Evolutionary conservation across 2,329 filamentous ascomycete genomes (phyloP).

Genomic region (Lecanoromycetidae sp.): DNA sequence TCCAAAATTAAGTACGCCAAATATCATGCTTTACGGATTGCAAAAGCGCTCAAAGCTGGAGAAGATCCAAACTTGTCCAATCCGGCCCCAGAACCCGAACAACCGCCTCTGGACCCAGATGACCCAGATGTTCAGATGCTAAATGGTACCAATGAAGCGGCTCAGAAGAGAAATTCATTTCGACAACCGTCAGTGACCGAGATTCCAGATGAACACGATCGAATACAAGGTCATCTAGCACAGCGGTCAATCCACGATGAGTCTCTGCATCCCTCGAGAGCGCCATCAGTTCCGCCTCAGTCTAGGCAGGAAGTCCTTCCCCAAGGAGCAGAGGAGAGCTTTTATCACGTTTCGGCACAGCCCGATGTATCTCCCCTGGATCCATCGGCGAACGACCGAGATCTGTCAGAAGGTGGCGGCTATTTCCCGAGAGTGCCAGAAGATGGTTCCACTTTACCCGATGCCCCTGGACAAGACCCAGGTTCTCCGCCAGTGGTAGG

Average conservation of each 20-base stretch:
- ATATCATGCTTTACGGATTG: conserved; percentile 83
- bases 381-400: conserved; percentile 31
- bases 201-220: conserved; percentile 44
- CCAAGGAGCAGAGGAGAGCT: conserved; percentile 22
- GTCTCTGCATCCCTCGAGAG: conserved; percentile 38
- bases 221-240: conserved; percentile 33
- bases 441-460: conserved; percentile 25
- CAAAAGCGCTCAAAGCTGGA: conserved; percentile 79
- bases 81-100: conserved; percentile 48
- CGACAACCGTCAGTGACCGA: conserved; percentile 48
- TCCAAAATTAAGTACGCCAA: conserved; percentile 94
- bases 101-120: conserved; percentile 44
- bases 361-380: conserved; percentile 43
- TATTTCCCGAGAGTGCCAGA: conserved; percentile 45
- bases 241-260: conserved; percentile 38
- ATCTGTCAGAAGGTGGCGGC: conserved; percentile 42
- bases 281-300: conserved; percentile 25
- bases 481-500: conserved; percentile 22
- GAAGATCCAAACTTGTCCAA: conserved; percentile 89
- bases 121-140: conserved; percentile 53
- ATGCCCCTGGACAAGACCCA: conserved; percentile 15
- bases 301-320: conserved; percentile 16
- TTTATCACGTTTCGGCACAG: conserved; percentile 27
- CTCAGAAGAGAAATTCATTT: conserved; percentile 6
- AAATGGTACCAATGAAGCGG: conserved; percentile 18